These are phyloP conservation scores for Aspergillus flavus DNA, from an alignment of 2,329 filamentous ascomycete genomes.

Conservation along the genomic window DNA sequence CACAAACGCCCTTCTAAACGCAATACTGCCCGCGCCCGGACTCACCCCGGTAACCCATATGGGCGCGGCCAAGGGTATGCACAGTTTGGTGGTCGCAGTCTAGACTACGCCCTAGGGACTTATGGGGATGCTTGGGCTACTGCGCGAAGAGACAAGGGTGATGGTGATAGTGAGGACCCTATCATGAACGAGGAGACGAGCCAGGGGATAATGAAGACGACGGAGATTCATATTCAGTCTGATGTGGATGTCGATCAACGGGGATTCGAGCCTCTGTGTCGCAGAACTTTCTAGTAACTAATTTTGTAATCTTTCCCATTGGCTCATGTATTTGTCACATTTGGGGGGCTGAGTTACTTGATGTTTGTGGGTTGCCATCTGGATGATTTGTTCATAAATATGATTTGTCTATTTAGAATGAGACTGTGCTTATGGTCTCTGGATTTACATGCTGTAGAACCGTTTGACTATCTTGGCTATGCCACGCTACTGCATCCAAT, in stretches of 20 bases:
- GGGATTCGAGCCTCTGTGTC: background rate
- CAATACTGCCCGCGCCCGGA: background rate
- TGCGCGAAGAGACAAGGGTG: background rate
- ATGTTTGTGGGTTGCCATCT: background rate
- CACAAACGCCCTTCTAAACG: constrained; percentile 7
- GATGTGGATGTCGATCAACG: background rate
- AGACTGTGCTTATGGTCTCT: background rate
- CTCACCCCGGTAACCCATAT: background rate
- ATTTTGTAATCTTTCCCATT: background rate
- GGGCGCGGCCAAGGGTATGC: constrained; percentile 3
- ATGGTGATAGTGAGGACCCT: constrained; percentile 7
- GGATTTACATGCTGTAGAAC: background rate
- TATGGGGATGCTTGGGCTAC: constrained; percentile 5
- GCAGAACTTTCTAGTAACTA: too few species aligned
- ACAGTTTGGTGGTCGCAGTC: constrained; percentile 10
- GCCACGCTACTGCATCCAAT: background rate
- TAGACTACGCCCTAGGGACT: constrained; percentile 5
- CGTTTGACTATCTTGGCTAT: background rate
- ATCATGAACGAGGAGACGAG: constrained; percentile 1
- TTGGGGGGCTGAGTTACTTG: background rate
- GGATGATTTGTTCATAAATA: background rate
- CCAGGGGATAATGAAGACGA: constrained; percentile 12
- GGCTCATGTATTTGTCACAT: background rate
- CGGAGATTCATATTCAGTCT: background rate
- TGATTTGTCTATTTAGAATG: background rate